These are phyloP conservation scores for Hypomontagnella monticulosa DNA, from an alignment of 495 filamentous ascomycete species.

Conservation along the genomic window DNA sequence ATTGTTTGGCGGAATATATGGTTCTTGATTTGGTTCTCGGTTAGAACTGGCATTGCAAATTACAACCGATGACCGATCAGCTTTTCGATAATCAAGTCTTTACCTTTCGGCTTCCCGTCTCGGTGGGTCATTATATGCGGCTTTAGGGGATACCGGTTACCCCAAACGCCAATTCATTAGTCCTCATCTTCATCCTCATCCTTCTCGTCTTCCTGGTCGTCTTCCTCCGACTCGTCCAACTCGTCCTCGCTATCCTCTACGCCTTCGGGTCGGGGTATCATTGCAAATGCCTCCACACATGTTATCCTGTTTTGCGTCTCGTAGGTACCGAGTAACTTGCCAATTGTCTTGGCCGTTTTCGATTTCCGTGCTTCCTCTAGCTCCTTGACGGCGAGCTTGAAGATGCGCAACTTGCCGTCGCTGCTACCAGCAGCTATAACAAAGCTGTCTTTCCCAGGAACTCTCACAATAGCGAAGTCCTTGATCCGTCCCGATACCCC, in stretches of 20 bases:
- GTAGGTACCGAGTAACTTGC: constrained; percentile 77
- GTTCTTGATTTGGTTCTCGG: too few relatives aligned
- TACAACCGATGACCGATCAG: too few relatives aligned
- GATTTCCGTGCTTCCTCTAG: constrained; percentile 44
- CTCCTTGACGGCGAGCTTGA: constrained; percentile 64
- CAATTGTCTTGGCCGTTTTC: constrained; percentile 64
- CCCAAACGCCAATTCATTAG: neutral
- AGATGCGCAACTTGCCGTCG: constrained; percentile 82
- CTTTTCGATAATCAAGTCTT: too few relatives aligned
- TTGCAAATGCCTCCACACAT: constrained; percentile 85
- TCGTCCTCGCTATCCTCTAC: constrained; percentile 61
- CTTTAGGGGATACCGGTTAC: neutral
- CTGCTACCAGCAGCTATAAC: constrained; percentile 81
- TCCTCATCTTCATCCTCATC: constrained; percentile 52
- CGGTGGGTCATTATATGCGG: too few relatives aligned
- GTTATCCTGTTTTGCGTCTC: constrained; percentile 91
- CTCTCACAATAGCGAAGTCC: constrained; percentile 77
- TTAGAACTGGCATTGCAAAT: too few relatives aligned
- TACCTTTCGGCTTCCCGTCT: too few relatives aligned
- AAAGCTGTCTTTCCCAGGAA: constrained; percentile 55
- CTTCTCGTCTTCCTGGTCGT: constrained; percentile 49
- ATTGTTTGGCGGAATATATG: too few relatives aligned
- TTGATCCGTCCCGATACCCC: constrained; percentile 80
- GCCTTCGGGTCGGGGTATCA: constrained; percentile 69
- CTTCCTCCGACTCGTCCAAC: constrained; percentile 55